A percentile compares a stretch with the other conserved stretches of the same genome.
phyloP scores from a whole-genome alignment of 2,329 filamentous ascomycete species.

The Teratosphaeriaceae sp. region DNA sequence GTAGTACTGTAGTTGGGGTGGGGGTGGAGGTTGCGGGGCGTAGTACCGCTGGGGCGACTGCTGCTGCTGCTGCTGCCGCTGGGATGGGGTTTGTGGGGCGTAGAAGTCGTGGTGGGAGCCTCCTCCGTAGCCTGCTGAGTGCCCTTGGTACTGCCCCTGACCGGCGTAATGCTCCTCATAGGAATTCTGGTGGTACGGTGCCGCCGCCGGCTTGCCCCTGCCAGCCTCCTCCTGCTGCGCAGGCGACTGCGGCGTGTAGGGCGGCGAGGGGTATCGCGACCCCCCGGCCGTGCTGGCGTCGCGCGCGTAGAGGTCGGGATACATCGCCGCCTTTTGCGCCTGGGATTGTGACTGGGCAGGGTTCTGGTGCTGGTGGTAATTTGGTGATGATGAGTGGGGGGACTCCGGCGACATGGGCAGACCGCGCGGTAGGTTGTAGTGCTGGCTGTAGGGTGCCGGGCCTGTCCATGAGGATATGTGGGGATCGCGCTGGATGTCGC shows the following conservation, averaged over 20 bases:
- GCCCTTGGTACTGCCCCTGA: constrained; percentile 9
- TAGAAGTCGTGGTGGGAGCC: too few relatives aligned
- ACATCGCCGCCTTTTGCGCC: neutral
- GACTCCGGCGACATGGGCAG: neutral
- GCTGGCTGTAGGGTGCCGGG: too few relatives aligned
- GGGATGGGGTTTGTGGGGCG: too few relatives aligned
- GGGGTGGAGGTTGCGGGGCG: neutral
- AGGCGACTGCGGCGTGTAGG: constrained; percentile 1
- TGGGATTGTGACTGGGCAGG: neutral
- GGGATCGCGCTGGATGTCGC: neutral
- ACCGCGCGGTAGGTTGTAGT: constrained; percentile 1
- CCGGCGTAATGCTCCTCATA: constrained; percentile 4
- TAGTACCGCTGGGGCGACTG: neutral
- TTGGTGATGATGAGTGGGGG: neutral
- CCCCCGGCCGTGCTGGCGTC: neutral
- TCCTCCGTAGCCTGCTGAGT: too few relatives aligned
- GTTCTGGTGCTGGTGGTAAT: neutral
- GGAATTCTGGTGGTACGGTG: neutral
- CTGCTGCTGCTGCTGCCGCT: constrained; percentile 8
- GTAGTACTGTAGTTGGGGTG: constrained; percentile 4
- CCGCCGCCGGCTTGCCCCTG: neutral
- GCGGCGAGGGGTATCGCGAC: neutral
- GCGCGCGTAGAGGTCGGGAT: neutral
- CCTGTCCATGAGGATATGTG: neutral
- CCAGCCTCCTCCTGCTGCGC: neutral